A percentile compares a stretch with the other conserved stretches of the same genome.
Evolutionary conservation across 169 alveolate genomes (phyloP).

Genomic region (Eimeria zaria): DNA sequence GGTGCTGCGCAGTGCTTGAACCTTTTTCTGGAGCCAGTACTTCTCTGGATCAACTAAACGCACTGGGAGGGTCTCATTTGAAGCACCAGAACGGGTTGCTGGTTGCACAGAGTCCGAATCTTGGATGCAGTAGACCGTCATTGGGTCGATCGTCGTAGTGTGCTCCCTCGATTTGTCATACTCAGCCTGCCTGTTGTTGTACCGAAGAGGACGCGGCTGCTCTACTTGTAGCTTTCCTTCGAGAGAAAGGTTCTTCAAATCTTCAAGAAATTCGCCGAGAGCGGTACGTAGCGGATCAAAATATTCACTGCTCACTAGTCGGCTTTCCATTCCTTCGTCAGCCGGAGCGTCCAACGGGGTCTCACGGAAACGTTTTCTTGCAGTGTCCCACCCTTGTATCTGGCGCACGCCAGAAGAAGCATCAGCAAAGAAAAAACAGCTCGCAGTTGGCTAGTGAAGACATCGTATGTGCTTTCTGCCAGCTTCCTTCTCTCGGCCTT

Average conservation of each 20-base stretch:
- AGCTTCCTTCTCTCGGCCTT: background rate
- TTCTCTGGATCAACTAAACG: constrained; percentile 52
- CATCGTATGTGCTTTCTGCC: background rate
- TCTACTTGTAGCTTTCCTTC: constrained; percentile 71
- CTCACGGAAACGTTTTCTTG: constrained; percentile 59
- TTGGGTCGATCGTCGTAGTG: constrained; percentile 61
- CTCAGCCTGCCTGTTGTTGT: constrained; percentile 49
- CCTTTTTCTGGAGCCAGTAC: constrained; percentile 72
- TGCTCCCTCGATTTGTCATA: constrained; percentile 70
- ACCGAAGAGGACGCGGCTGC: constrained; percentile 74
- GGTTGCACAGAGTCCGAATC: background rate
- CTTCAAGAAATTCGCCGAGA: constrained; percentile 71
- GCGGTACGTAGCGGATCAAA: constrained; percentile 71
- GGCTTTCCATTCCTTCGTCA: constrained; percentile 73
- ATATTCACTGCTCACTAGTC: constrained; percentile 65
- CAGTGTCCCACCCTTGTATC: constrained; percentile 73
- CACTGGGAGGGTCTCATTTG: constrained; percentile 1
- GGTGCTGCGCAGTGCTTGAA: constrained; percentile 28
- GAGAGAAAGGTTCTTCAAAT: constrained; percentile 47
- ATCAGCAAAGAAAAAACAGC: background rate
- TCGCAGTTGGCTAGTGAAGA: background rate
- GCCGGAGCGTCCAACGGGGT: constrained; percentile 69
- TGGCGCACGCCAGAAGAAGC: background rate
- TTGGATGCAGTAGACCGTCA: constrained; percentile 66
- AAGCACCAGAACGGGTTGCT: constrained; percentile 3